Conservation (phyloP, 768 basidiomycete genomes). For the Podaxis sp. region DNA sequence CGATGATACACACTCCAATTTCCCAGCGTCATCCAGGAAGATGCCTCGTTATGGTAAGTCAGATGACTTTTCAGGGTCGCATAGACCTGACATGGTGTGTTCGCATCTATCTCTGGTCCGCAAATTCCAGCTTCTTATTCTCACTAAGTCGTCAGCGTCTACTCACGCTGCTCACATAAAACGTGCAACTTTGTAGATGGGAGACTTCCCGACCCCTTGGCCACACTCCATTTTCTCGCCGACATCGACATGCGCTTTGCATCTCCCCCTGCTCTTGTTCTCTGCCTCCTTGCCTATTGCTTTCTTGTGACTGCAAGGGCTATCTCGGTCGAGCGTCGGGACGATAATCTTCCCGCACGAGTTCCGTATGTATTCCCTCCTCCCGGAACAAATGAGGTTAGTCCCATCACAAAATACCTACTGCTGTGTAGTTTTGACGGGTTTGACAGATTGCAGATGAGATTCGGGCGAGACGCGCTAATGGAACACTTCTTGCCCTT, state of each 20-base stretch:
- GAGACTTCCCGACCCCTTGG: background rate
- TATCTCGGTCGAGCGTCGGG: slow-evolving; percentile 22
- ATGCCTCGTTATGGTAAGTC: background rate
- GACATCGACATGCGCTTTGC: background rate
- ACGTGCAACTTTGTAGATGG: background rate
- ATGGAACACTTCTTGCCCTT: slow-evolving; percentile 36
- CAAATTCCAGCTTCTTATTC: background rate
- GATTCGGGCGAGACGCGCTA: slow-evolving; percentile 32
- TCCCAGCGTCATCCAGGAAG: background rate
- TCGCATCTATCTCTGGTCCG: slow-evolving; percentile 7
- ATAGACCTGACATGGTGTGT: background rate
- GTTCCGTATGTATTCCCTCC: slow-evolving; percentile 43
- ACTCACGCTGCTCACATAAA: slow-evolving; percentile 14
- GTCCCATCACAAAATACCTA: background rate
- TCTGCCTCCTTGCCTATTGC: background rate
- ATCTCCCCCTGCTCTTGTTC: background rate
- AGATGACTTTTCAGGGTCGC: slow-evolving; percentile 5
- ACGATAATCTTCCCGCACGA: slow-evolving; percentile 40
- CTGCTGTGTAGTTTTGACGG: background rate
- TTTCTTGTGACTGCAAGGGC: background rate
- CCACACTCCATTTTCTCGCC: background rate
- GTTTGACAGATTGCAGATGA: slow-evolving; percentile 34
- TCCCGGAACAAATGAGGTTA: slow-evolving; percentile 31
- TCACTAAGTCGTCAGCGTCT: background rate
- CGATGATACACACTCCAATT: background rate